A percentile compares a stretch with the other conserved stretches of the same genome.
phyloP scores from a whole-genome alignment of 2,329 filamentous ascomycete species.

The Talaromyces islandicus region DNA sequence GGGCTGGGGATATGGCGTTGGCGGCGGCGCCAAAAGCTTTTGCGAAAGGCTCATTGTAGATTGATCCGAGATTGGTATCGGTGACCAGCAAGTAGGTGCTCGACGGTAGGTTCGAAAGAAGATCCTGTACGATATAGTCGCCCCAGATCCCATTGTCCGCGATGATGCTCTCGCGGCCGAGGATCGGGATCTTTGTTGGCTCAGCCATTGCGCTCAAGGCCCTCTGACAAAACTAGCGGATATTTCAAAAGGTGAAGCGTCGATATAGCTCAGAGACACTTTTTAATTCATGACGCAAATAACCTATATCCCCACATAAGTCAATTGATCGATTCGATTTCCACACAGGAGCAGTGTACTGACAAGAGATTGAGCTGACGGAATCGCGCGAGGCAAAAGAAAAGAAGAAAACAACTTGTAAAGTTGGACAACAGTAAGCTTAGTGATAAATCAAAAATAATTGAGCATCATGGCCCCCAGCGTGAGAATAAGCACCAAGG shows the following conservation, averaged over 20 bases:
- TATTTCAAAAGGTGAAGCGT: not conserved
- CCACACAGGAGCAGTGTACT: not conserved
- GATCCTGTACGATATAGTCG: constrained; percentile 71
- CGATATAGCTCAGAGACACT: not conserved
- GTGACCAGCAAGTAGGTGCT: constrained; percentile 96
- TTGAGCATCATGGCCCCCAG: not conserved
- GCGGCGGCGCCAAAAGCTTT: constrained; percentile 54
- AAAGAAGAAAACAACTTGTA: not conserved
- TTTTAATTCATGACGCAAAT: constrained; percentile 11
- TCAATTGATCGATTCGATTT: not conserved
- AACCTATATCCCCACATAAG: not conserved
- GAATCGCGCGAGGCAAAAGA: not conserved
- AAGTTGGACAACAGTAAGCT: not conserved
- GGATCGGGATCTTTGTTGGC: constrained; percentile 66
- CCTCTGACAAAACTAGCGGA: not conserved
- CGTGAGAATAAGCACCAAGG: not conserved
- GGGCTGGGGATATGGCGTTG: constrained; percentile 41
- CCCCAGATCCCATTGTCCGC: constrained; percentile 90
- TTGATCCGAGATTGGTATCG: constrained; percentile 80
- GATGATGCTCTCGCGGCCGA: constrained; percentile 85
- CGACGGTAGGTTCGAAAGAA: constrained; percentile 69
- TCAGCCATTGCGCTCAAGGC: constrained; percentile 22
- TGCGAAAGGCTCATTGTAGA: constrained; percentile 75
- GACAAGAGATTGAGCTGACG: not conserved
- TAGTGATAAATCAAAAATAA: not conserved